phyloP scores from a whole-genome alignment of 2,329 filamentous ascomycete species.

The Colletotrichum lini region DNA sequence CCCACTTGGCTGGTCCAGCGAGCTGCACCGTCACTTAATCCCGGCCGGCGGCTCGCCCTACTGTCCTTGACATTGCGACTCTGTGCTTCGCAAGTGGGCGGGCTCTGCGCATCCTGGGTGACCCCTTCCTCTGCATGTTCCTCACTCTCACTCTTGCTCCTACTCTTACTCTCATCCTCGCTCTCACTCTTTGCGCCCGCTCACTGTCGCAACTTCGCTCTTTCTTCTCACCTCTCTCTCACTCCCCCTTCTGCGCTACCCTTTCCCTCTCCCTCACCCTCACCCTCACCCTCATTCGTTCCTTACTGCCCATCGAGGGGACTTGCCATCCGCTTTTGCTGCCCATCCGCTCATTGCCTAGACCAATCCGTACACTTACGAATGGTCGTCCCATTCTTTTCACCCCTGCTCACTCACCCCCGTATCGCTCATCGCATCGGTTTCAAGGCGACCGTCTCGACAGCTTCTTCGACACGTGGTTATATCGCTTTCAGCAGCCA shows the following conservation, averaged over 20 bases:
- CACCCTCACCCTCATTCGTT: slow-evolving; percentile 14
- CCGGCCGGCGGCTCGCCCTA: slow-evolving; percentile 19
- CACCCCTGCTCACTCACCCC: background rate
- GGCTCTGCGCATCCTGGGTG: slow-evolving; percentile 26
- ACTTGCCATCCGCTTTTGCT: slow-evolving; percentile 13
- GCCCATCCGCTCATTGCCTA: background rate
- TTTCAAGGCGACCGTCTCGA: background rate
- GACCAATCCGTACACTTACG: background rate
- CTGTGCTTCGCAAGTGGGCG: slow-evolving; percentile 19
- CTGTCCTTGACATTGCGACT: slow-evolving; percentile 6
- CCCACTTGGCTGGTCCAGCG: slow-evolving; percentile 25
- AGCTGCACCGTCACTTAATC: slow-evolving; percentile 17
- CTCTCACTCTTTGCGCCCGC: background rate
- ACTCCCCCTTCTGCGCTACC: background rate
- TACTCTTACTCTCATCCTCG: slow-evolving; percentile 1
- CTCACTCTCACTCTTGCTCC: slow-evolving; percentile 14
- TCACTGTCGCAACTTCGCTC: slow-evolving; percentile 16
- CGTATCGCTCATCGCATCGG: background rate
- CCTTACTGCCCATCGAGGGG: slow-evolving; percentile 12
- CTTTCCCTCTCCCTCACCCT: slow-evolving; percentile 13
- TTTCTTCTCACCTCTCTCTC: slow-evolving; percentile 17
- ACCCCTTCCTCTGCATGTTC: slow-evolving; percentile 32
- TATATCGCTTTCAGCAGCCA: background rate
- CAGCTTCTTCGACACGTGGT: background rate
- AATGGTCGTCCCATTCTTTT: background rate